Evolutionary conservation across 306 rosid genomes (phyloP), one percentile per base, ranked within the genome.

Genomic region (Trifolium subterraneum): DNA sequence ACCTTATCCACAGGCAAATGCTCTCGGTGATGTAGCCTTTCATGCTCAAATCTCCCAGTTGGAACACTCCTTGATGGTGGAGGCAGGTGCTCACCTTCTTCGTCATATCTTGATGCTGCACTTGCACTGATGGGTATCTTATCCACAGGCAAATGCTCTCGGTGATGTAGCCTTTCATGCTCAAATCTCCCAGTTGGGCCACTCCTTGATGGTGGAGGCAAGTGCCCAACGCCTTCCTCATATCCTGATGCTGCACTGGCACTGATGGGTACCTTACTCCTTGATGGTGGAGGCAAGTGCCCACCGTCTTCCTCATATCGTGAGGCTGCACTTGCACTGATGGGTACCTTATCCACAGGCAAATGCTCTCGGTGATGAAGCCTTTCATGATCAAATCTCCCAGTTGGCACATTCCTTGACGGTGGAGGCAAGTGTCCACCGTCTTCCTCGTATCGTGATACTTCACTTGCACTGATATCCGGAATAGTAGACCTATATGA

Each of bases 311-410:
- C 31, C 31, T 3, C 31, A 4, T 27, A 27, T 27, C 31, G 31
- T 27, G 31, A 27, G 3, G 31, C 31, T 27, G 31, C 33, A 29
- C 33, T 29, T 29, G 33, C 33, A 29, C 33, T 29, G 33, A 4
- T 41, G 23, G 88, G 87, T 71, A 85, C 64, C 81, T 83, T 89
- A 73, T 85, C 84, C 62, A 77, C 72, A 60, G 84, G 67, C 16
- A 79, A 54, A 58, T 81, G 63, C 4, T 84, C 88, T 19, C 50
- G 75, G 67, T 77, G 89, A 20, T 76, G 86, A 35, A 39, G 80
- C 73, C 89, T 78, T 81, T 78, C 90, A 56, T 86, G 76, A 64
- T 83, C 91, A 83, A 84, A 78, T 52, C 82, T 83, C 54, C 51
- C 74, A 47, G 61, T 2, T 5, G 78, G 84, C 77, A 72, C 75